phyloP scores from a whole-genome alignment of 805 yeast species.

The Saturnispora diversa region DNA sequence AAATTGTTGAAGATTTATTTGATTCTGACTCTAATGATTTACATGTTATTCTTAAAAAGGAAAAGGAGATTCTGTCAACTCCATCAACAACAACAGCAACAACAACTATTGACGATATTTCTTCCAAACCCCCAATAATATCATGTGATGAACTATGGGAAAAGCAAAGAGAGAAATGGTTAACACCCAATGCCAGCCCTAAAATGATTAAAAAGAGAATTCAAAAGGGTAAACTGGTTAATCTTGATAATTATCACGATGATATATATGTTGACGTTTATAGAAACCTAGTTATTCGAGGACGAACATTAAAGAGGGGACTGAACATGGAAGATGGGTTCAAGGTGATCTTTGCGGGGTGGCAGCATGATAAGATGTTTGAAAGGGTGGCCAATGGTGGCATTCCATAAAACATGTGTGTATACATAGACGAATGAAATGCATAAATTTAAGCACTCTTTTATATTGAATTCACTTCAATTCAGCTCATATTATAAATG shows the following conservation, averaged over 20 bases:
- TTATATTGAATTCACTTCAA: too few species aligned
- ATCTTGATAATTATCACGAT: conserved; percentile 17
- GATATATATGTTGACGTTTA: conserved; percentile 55
- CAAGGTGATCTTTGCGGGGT: conserved; percentile 69
- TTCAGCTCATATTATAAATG: conserved; percentile 32
- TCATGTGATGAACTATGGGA: conserved; percentile 55
- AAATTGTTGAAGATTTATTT: conserved; percentile 44
- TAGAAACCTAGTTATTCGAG: conserved; percentile 59
- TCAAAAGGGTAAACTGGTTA: conserved; percentile 27
- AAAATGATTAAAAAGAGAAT: conserved; percentile 5
- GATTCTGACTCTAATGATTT: conserved; percentile 18
- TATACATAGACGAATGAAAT: too few species aligned
- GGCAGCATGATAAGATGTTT: conserved; percentile 67
- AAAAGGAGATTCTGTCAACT: conserved; percentile 3
- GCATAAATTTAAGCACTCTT: too few species aligned
- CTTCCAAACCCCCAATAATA: background rate
- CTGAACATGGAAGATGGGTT: conserved; percentile 69
- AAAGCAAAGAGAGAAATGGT: conserved; percentile 62
- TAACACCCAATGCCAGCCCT: conserved; percentile 27
- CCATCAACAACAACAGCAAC: conserved; percentile 3
- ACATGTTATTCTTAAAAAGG: background rate
- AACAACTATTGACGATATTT: conserved; percentile 3
- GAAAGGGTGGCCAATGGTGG: conserved; percentile 30
- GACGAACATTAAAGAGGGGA: conserved; percentile 57
- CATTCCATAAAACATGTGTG: conserved; percentile 8